Evolutionary conservation across 78 protist genomes (phyloP).

Genomic region (Neovahlkampfia damariscottae): DNA sequence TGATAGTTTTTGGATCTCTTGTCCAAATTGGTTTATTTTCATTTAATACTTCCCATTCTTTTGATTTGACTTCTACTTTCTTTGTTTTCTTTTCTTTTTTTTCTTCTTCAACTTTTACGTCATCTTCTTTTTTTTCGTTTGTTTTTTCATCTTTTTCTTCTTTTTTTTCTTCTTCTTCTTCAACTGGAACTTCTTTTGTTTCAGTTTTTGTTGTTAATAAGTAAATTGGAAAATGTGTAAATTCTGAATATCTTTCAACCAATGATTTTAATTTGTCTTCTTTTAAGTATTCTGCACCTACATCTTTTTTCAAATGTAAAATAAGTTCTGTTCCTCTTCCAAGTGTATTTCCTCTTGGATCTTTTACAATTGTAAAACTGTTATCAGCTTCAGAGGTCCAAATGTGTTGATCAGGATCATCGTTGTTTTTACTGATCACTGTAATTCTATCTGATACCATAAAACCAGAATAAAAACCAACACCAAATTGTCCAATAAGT

Average conservation of each 20-base stretch:
- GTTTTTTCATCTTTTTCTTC: slow-evolving; percentile 34
- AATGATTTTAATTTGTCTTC: slow-evolving; percentile 46
- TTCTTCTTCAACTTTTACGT: slow-evolving; percentile 46
- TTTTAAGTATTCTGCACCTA: slow-evolving; percentile 69
- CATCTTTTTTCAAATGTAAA: slow-evolving; percentile 75
- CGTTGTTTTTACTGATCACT: slow-evolving; percentile 83
- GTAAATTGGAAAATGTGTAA: slow-evolving; percentile 89
- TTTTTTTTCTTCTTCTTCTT: slow-evolving; percentile 30
- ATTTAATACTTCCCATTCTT: slow-evolving; percentile 79
- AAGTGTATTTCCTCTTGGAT: slow-evolving; percentile 69
- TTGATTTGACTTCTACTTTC: not conserved
- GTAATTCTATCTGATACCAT: slow-evolving; percentile 91
- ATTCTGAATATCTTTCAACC: slow-evolving; percentile 75
- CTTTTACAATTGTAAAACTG: slow-evolving; percentile 59
- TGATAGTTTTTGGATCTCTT: slow-evolving; percentile 72
- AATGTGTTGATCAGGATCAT: slow-evolving; percentile 71
- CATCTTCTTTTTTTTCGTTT: slow-evolving; percentile 33
- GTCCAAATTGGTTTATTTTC: slow-evolving; percentile 93
- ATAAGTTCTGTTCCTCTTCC: slow-evolving; percentile 86
- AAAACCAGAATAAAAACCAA: slow-evolving; percentile 98
- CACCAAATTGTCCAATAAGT: slow-evolving; percentile 99
- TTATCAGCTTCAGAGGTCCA: slow-evolving; percentile 83
- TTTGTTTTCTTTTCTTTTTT: slow-evolving; percentile 13
- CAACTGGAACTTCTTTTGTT: slow-evolving; percentile 18
- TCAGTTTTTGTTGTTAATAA: slow-evolving; percentile 45